These are phyloP conservation scores for Pyrenophora tritici-repentis DNA, from an alignment of 2,329 filamentous ascomycete genomes.

Conservation along the genomic window DNA sequence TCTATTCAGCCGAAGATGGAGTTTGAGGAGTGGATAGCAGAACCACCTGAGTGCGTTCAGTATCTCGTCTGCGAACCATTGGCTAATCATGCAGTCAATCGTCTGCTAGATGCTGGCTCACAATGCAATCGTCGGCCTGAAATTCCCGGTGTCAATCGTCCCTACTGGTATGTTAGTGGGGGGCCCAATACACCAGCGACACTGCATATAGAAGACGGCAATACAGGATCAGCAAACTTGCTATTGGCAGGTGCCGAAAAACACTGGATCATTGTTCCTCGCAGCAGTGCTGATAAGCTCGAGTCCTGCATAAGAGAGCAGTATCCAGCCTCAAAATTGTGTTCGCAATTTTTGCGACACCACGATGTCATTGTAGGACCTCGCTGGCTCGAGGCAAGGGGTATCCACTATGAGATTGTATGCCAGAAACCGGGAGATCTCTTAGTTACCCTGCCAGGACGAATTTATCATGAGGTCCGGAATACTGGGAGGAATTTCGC, in stretches of 20 bases:
- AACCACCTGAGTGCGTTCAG: background rate
- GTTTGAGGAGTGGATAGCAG: slow-evolving; percentile 8
- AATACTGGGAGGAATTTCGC: slow-evolving; percentile 15
- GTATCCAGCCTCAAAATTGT: slow-evolving; percentile 1
- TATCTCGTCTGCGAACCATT: slow-evolving; percentile 11
- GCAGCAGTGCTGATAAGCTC: slow-evolving; percentile 7
- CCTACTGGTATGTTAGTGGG: slow-evolving; percentile 15
- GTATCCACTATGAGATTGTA: slow-evolving; percentile 11
- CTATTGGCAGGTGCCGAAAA: slow-evolving; percentile 14
- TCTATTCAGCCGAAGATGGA: slow-evolving; percentile 1
- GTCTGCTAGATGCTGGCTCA: slow-evolving; percentile 6
- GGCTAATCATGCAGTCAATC: slow-evolving; percentile 5
- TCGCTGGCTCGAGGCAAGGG: slow-evolving; percentile 3
- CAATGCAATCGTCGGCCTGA: slow-evolving; percentile 2
- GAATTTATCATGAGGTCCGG: slow-evolving; percentile 12
- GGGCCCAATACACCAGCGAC: background rate
- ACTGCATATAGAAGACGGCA: slow-evolving; percentile 14
- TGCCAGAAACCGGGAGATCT: slow-evolving; percentile 8
- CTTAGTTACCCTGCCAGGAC: slow-evolving; percentile 10
- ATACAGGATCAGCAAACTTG: slow-evolving; percentile 13
- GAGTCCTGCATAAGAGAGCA: slow-evolving; percentile 3
- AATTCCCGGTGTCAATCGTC: slow-evolving; percentile 10
- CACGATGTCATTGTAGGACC: slow-evolving; percentile 10
- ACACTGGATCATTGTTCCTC: slow-evolving; percentile 14
- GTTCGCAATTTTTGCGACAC: slow-evolving; percentile 15